Base-by-base conservation (phyloP, 192 early-diverging fungal species). In the Gigaspora rosea region DNA sequence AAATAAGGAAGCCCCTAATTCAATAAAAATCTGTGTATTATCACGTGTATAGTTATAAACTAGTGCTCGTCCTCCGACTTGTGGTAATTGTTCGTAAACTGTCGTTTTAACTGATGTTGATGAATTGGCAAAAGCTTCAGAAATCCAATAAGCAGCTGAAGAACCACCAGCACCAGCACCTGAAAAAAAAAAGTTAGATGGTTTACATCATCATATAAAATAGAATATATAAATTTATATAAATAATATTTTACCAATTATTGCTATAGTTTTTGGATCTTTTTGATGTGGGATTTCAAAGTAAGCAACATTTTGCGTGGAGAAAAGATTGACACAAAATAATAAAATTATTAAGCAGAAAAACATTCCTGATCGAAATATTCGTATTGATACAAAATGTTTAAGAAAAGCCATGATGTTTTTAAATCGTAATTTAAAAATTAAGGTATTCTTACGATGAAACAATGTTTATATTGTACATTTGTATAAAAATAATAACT, bases 1-100 rank as follows among this genome's bases (percentile, higher is more conserved):
- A 78, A 92, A 92, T 57, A 92, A 88, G 36, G 89, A 90, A 10
- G 89, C 91, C 0, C 91, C 91, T 5, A 87, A 66, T 79, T 92
- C 91, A 15, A 91, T 78, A 22, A 78, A 69, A 15, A 78, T 65
- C 8, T 83, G 61, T 22, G 77, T 22, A 32, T 49, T 35, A 16
- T 83, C 66, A 1, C 62, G 78, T 59, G 81, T 77, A 73, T 82
- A 71, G 0, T 56, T 66, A 47, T 85, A 78, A 2, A 59, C 78
- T 9, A 56, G 64, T 71, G 81, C 80, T 0, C 91, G 86, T 8
- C 91, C 91, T 61, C 91, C 91, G 22, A 91, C 73, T 54, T 80
- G 74, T 52, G 87, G 73, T 0, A 71, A 80, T 22, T 83, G 70
- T 62, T 92, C 91, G 82, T 84, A 91, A 20, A 92, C 57, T 0